Conservation (phyloP, 345 rosid species). For the Psidium guajava region DNA sequence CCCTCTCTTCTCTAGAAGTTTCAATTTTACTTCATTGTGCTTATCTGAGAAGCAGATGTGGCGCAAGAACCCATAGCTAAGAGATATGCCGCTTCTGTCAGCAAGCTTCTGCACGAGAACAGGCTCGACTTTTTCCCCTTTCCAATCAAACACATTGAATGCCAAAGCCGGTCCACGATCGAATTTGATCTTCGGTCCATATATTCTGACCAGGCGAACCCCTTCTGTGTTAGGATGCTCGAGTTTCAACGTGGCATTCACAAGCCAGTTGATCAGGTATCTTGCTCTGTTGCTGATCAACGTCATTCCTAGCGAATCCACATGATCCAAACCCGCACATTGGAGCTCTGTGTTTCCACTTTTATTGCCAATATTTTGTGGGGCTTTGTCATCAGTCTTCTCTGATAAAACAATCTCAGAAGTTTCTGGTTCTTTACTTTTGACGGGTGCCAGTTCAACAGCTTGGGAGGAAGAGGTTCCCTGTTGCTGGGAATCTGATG, state of each 20-base stretch:
- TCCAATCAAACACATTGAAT: slow-evolving; percentile 75
- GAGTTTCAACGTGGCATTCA: slow-evolving; percentile 66
- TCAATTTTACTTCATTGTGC: slow-evolving; percentile 39
- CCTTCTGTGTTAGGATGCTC: slow-evolving; percentile 56
- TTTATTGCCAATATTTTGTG: background rate
- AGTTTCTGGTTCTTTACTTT: background rate
- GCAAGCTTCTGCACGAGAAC: slow-evolving; percentile 85
- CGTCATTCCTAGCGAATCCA: slow-evolving; percentile 56
- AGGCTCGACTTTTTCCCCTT: slow-evolving; percentile 70
- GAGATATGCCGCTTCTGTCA: slow-evolving; percentile 57
- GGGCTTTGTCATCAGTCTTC: background rate
- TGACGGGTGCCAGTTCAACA: background rate
- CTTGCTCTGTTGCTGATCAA: slow-evolving; percentile 60
- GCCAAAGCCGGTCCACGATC: slow-evolving; percentile 88
- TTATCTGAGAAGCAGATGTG: slow-evolving; percentile 54
- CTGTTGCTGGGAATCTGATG: background rate
- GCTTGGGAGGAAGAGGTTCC: background rate
- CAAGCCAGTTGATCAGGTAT: slow-evolving; percentile 87
- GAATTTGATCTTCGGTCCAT: slow-evolving; percentile 75
- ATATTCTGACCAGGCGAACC: slow-evolving; percentile 47
- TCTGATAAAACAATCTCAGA: background rate
- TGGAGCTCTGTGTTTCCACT: slow-evolving; percentile 16
- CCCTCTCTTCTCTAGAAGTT: slow-evolving; percentile 32
- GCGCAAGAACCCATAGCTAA: slow-evolving; percentile 57
- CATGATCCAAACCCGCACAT: slow-evolving; percentile 66